These are phyloP conservation scores for Spergularia azorica DNA, from an alignment of 179 eudicot genomes.

Conservation along the genomic window DNA sequence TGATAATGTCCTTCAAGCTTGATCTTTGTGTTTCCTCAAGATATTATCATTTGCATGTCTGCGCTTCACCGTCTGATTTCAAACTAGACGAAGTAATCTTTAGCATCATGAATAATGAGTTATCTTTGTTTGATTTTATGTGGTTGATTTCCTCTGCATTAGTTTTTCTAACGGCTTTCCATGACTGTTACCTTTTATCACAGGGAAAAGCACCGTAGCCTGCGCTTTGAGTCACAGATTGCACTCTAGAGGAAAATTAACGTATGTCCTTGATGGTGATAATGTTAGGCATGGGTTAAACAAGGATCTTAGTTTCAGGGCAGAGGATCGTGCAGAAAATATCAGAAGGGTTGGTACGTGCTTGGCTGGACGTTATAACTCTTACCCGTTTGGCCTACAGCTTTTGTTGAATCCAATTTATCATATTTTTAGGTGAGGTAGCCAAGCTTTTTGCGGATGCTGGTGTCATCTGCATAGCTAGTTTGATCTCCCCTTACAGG, in stretches of 20 bases:
- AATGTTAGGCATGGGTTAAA: conserved; percentile 56
- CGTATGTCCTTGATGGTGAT: conserved; percentile 55
- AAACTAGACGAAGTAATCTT: too few species aligned
- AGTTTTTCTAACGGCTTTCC: not conserved
- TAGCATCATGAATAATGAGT: too few species aligned
- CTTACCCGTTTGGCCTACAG: not conserved
- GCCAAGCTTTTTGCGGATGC: conserved; percentile 95
- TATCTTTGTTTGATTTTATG: too few species aligned
- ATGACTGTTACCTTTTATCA: conserved; percentile 19
- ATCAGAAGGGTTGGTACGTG: conserved; percentile 50
- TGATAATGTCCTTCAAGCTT: conserved; percentile 22
- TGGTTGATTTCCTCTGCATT: not conserved
- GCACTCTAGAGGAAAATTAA: conserved; percentile 44
- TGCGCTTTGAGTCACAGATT: conserved; percentile 44
- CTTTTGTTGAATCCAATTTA: not conserved
- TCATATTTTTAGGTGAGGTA: conserved; percentile 65
- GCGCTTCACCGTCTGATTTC: not conserved
- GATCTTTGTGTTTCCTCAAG: not conserved
- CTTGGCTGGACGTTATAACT: not conserved
- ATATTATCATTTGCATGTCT: not conserved
- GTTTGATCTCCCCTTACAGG: conserved; percentile 81
- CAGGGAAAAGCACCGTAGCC: conserved; percentile 53
- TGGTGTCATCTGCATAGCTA: conserved; percentile 94
- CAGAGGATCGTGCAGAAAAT: conserved; percentile 51
- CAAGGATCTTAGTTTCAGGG: conserved; percentile 40